Base-by-base conservation (phyloP, 2,329 filamentous ascomycete genomes). In the Paramyrothecium roridum region DNA sequence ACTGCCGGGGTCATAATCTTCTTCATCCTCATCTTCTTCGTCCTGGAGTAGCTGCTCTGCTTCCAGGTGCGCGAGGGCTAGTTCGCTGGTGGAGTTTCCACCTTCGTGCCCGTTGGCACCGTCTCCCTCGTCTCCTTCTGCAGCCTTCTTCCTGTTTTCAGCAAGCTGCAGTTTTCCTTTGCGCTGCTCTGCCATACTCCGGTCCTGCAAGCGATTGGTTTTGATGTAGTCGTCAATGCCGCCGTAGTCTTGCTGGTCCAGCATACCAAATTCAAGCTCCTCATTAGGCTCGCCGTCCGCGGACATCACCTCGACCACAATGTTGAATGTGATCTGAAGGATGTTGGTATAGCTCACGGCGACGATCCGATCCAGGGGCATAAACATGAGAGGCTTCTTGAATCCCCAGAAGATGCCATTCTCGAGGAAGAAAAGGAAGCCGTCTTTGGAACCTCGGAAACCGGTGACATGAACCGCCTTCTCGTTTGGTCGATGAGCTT, bases 331-430 rank as follows among this genome's bases (percentile, higher is more conserved):
- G 21, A 86, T 78, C 64, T 88, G 85, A 48, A 89, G 73, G 23
- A 89, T 84, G 56, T 76, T 87, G 6, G 85, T 87, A 66, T 87
- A 89, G 63, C 83, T 87, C n/a, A 88, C 76, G 2, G 84, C 83
- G 0, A 76, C 75, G 52, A 89, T 84, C 13, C 80, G 76, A 52
- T 82, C 79, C 19, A 87, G 76, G 4, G 85, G 83, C 6, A 89
- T 74, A 61, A 88, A 88, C 21, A 87, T 71, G 2, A 89, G 67
- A 1, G 86, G 86, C 69, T 89, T 89, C 70, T 88, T 88, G 75
- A 86, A 89, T 1, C 79, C 85, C 84, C 85, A 89, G 8, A 89
- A 67, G 53, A 89, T 88, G 16, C 86, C 86, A 23, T 77, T 84
- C 33, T 84, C 80, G 17, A 89, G 72, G 65, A 89, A 88, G 65